Percentiles rank a stretch among this genome's conserved stretches.
These are phyloP conservation scores for Plenodomus tracheiphilus DNA, from an alignment of 2,329 filamentous ascomycete genomes.

Conservation along the genomic window DNA sequence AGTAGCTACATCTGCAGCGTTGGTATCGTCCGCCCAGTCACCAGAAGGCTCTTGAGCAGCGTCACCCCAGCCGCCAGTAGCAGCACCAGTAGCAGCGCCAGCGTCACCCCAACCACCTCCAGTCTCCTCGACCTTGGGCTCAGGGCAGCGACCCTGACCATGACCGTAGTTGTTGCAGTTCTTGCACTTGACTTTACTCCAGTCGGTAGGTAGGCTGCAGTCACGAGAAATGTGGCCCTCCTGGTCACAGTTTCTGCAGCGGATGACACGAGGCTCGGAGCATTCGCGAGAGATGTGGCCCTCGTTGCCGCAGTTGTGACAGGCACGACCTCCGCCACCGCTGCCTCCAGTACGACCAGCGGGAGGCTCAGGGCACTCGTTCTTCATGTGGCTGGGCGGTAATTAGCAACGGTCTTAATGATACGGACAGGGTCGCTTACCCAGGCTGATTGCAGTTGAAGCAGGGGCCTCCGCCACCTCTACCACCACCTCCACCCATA, in stretches of 20 bases:
- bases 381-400: too few species aligned
- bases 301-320: conserved; percentile 32
- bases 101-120: conserved; percentile 27
- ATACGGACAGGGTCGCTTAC: too few species aligned
- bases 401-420: too few species aligned
- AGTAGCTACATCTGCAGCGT: conserved; percentile 7
- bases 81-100: conserved; percentile 18
- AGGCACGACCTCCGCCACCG: conserved; percentile 23
- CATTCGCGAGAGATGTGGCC: conserved; percentile 36
- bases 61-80: conserved; percentile 16
- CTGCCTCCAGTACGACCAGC: conserved; percentile 14
- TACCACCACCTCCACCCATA: conserved; percentile 9
- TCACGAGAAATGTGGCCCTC: conserved; percentile 62
- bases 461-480: conserved; percentile 19
- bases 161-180: conserved; percentile 58
- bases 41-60: conserved; percentile 12
- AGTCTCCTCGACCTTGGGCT: conserved; percentile 32
- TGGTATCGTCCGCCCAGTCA: conserved; percentile 21
- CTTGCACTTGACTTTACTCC: conserved; percentile 61
- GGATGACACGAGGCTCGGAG: conserved; percentile 33
- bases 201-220: conserved; percentile 59
- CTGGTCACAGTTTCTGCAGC: conserved; percentile 65
- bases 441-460: too few species aligned
- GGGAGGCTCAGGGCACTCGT: conserved; percentile 29
- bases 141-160: conserved; percentile 46